A percentile compares a stretch with the other conserved stretches of the same genome.
Evolutionary conservation across 495 filamentous ascomycete species (phyloP).

Genomic region (Penicillium ochrochloron): DNA sequence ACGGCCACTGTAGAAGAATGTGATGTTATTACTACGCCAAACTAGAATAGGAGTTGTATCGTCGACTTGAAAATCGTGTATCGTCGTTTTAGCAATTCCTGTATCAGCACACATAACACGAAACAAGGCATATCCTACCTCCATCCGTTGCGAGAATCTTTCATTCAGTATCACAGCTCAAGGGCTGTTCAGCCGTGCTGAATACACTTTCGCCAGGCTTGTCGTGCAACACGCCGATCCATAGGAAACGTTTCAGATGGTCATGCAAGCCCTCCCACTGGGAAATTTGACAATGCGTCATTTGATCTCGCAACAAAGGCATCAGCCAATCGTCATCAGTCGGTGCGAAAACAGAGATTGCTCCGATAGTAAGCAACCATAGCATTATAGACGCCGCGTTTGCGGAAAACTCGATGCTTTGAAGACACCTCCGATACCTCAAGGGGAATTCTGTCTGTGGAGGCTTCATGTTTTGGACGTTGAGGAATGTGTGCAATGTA

Average conservation of each 20-base stretch:
- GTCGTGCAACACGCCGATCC: background rate
- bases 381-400: conserved; percentile 23
- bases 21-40: too few relatives aligned
- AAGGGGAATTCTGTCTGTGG: conserved; percentile 32
- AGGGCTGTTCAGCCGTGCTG: background rate
- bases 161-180: background rate
- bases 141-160: background rate
- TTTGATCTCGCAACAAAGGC: conserved; percentile 2
- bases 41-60: too few relatives aligned
- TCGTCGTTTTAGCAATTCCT: too few relatives aligned
- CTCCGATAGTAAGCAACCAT: conserved; percentile 45
- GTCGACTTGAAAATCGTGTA: too few relatives aligned
- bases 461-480: conserved; percentile 34
- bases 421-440: conserved; percentile 22
- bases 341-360: conserved; percentile 33
- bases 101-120: too few relatives aligned
- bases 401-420: background rate
- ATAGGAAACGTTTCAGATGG: background rate
- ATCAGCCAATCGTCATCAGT: conserved; percentile 11
- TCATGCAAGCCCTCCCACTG: background rate
- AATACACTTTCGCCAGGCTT: background rate
- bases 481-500: conserved; percentile 44
- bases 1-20: too few relatives aligned
- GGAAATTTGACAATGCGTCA: background rate
- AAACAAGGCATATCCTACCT: too few relatives aligned